A percentile compares a stretch with the other conserved stretches of the same genome.
phyloP scores from a whole-genome alignment of 768 basidiomycete species.

The Tubosaeta sp. region DNA sequence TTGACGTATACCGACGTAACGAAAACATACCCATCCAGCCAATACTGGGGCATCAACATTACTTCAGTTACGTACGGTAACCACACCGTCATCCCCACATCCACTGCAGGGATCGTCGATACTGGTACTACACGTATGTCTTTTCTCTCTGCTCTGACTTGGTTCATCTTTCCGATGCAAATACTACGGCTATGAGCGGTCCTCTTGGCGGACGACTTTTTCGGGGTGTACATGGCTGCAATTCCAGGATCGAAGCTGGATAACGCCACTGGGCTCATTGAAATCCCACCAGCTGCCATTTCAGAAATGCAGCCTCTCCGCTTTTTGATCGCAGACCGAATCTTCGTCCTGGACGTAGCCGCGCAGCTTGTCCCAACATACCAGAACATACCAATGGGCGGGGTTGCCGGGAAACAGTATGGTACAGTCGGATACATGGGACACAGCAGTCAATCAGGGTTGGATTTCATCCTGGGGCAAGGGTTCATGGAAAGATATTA shows the following conservation, averaged over 20 bases:
- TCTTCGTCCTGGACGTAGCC: slow-evolving; percentile 10
- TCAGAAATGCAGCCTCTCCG: slow-evolving; percentile 8
- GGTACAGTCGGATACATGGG: slow-evolving; percentile 2
- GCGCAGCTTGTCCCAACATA: slow-evolving; percentile 12
- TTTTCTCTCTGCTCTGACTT: background rate
- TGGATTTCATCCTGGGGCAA: slow-evolving; percentile 16
- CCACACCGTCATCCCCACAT: slow-evolving; percentile 8
- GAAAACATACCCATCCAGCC: slow-evolving; percentile 11
- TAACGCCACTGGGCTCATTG: slow-evolving; percentile 1
- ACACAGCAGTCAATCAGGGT: slow-evolving; percentile 1
- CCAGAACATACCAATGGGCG: slow-evolving; percentile 10
- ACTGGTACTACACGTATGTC: slow-evolving; percentile 23
- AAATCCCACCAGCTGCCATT: slow-evolving; percentile 12
- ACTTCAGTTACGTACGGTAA: slow-evolving; percentile 9
- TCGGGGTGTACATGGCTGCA: slow-evolving; percentile 6
- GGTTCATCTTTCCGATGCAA: background rate
- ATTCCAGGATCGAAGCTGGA: slow-evolving; percentile 12
- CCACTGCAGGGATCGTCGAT: slow-evolving; percentile 25
- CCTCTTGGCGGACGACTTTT: slow-evolving; percentile 13
- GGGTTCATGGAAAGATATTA: slow-evolving; percentile 18
- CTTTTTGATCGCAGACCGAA: slow-evolving; percentile 6
- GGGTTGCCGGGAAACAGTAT: slow-evolving; percentile 7
- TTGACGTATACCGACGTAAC: slow-evolving; percentile 23
- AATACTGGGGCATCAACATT: slow-evolving; percentile 25
- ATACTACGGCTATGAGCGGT: slow-evolving; percentile 4